Evolutionary conservation across 805 yeast species (phyloP).

Genomic region (Scheffersomyces ergatensis): DNA sequence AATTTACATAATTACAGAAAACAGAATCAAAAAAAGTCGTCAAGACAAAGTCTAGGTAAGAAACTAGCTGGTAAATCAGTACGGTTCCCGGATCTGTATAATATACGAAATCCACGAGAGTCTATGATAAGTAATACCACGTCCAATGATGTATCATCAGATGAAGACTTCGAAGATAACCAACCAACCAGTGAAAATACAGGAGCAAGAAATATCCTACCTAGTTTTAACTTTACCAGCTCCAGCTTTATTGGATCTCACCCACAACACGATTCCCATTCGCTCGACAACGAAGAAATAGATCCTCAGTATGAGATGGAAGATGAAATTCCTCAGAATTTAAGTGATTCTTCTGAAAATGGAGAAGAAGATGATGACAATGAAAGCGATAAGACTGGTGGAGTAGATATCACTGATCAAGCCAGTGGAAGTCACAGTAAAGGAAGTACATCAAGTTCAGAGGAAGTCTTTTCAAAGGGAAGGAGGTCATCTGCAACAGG

Average conservation of each 20-base stretch:
- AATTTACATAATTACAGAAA: constrained; percentile 5
- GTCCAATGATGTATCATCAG: neutral
- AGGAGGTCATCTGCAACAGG: constrained; percentile 3
- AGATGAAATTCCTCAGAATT: neutral
- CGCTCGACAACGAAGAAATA: constrained; percentile 5
- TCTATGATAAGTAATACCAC: neutral
- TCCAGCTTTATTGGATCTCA: constrained; percentile 4
- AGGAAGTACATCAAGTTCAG: neutral
- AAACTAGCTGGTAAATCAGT: constrained; percentile 1
- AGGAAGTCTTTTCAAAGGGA: neutral
- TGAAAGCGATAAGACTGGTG: constrained; percentile 10
- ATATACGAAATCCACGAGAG: constrained; percentile 4
- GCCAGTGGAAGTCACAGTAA: neutral
- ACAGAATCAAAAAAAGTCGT: constrained; percentile 4
- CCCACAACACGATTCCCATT: neutral
- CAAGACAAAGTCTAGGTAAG: too few relatives aligned
- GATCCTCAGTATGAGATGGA: constrained; percentile 1
- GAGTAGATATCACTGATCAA: constrained; percentile 1
- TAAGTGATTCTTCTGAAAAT: constrained; percentile 1
- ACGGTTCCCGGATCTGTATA: constrained; percentile 6
- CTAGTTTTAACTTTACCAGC: constrained; percentile 14
- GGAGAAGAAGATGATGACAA: constrained; percentile 4
- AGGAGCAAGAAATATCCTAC: constrained; percentile 12
- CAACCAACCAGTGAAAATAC: neutral
- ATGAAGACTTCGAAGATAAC: neutral